A percentile compares a stretch with the other conserved stretches of the same genome.
Evolutionary conservation across 1,284 basidiomycete genomes (phyloP).

Genomic region (Termitomyces sp.): DNA sequence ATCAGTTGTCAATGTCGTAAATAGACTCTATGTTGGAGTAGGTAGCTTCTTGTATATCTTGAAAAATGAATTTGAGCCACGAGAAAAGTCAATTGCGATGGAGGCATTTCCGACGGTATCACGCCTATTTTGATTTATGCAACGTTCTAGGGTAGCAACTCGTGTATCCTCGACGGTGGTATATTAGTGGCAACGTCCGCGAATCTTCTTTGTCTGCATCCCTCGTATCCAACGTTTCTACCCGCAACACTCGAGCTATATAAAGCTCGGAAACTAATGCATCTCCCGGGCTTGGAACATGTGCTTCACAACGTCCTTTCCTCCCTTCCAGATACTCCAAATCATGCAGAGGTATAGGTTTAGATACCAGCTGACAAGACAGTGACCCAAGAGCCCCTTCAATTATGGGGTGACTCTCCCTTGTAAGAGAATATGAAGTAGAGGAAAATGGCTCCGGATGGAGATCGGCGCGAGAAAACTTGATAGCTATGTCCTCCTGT

Average conservation of each 20-base stretch:
- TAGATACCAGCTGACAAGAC: slow-evolving; percentile 21
- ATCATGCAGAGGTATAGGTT: slow-evolving; percentile 21
- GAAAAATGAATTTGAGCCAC: background rate
- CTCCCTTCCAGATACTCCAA: slow-evolving; percentile 16
- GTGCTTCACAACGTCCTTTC: slow-evolving; percentile 1
- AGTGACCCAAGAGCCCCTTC: slow-evolving; percentile 22
- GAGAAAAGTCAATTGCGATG: background rate
- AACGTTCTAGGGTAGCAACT: slow-evolving; percentile 22
- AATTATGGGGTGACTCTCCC: slow-evolving; percentile 20
- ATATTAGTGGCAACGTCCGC: slow-evolving; percentile 34
- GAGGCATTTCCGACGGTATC: background rate
- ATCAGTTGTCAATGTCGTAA: background rate
- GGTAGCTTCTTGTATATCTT: background rate
- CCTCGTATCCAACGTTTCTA: slow-evolving; percentile 28
- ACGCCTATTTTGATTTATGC: slow-evolving; percentile 13
- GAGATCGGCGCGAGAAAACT: slow-evolving; percentile 2
- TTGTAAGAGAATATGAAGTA: slow-evolving; percentile 3
- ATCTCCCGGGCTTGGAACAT: background rate
- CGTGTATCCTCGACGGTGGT: slow-evolving; percentile 36
- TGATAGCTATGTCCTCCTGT: slow-evolving; percentile 38
- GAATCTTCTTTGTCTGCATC: slow-evolving; percentile 19
- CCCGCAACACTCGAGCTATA: slow-evolving; percentile 37
- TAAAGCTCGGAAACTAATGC: slow-evolving; percentile 38
- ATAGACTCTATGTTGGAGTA: background rate
- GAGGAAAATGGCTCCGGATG: slow-evolving; percentile 3